Evolutionary conservation across 257 asterid species (phyloP), one percentile per base, ranked within the genome.

Genomic region (Mentha longifolia): DNA sequence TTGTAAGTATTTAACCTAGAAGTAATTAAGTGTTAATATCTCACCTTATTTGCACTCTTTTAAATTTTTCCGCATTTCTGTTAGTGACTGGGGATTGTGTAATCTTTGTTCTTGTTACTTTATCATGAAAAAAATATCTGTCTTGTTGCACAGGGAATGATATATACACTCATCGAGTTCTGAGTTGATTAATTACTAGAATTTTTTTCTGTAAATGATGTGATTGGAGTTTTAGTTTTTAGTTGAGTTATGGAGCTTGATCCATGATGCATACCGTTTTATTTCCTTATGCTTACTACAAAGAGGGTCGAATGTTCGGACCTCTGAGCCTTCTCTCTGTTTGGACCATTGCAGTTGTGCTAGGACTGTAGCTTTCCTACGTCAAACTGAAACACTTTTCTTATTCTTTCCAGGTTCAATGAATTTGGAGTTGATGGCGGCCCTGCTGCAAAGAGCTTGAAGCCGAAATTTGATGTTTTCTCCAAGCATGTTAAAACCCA

Each of bases 351-450:
- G 5, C 64, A 30, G 19, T 47, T 50, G 28, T 51, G 65, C 65
- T 72, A 15, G 51, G 31, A 49, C 50, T 7, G n/a, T 19, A 39
- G 67, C 11, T 47, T 7, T 20, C 0, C 15, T 33, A 7, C 47
- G 0, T 61, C 8, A 33, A 33, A 33, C 19, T 17, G 22, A n/a
- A 68, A 31, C 50, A 37, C 43, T 43, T 42, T 11, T 63, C 64
- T 1, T 67, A 56, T 46, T 20, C 60, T 60, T 60, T 72, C 22
- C 41, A 92, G 99, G 87, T 88, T 87, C 80, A 86, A 46, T 70
- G 98, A 87, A 76, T 89, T 88, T 37, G 98, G 98, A 17, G 79
- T 54, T 59, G 93, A 95, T 80, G 99, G 99, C 37, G 99, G 99
- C 45, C 89, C 88, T 65, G 95, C 98, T 20, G 97, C 90, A 3